Conservation (phyloP, 331 rosid species). For the Pyracantha coccinea region DNA sequence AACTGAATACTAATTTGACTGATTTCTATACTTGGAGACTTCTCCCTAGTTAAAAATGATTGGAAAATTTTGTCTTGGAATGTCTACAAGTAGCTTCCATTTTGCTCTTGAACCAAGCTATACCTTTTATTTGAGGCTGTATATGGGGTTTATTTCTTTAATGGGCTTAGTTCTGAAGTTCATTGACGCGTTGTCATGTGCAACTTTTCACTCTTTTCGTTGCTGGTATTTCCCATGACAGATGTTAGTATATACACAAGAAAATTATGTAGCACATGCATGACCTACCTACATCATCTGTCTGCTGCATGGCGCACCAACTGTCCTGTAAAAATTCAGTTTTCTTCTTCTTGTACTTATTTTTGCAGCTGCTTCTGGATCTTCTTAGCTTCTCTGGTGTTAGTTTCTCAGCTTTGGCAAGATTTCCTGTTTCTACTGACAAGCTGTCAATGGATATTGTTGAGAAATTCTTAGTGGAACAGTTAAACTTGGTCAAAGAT, state of each 20-base stretch:
- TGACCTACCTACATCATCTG: conserved; percentile 3
- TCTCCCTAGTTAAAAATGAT: no score
- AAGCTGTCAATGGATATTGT: conserved; percentile 27
- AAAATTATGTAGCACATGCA: no score
- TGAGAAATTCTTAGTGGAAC: conserved; percentile 52
- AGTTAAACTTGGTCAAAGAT: conserved; percentile 47
- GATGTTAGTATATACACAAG: no score
- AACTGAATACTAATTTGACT: no score
- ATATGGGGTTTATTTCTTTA: not conserved
- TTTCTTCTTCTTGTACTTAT: conserved; percentile 12
- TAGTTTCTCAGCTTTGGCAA: conserved; percentile 50
- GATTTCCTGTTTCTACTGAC: conserved; percentile 38
- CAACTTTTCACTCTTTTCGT: not conserved
- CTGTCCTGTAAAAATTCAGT: conserved; percentile 11
- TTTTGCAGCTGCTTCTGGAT: conserved; percentile 66
- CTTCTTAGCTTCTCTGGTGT: conserved; percentile 55
- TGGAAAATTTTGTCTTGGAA: no score
- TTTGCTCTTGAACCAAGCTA: not conserved
- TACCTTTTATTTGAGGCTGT: not conserved
- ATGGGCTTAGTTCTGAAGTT: not conserved
- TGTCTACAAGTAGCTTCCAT: not conserved
- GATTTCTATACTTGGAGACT: no score
- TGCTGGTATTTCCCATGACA: not conserved
- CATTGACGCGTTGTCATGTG: not conserved
- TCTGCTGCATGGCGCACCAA: conserved; percentile 8